Base-by-base conservation (phyloP, 192 early-diverging fungal genomes). In the Irineochytrium annulatum region DNA sequence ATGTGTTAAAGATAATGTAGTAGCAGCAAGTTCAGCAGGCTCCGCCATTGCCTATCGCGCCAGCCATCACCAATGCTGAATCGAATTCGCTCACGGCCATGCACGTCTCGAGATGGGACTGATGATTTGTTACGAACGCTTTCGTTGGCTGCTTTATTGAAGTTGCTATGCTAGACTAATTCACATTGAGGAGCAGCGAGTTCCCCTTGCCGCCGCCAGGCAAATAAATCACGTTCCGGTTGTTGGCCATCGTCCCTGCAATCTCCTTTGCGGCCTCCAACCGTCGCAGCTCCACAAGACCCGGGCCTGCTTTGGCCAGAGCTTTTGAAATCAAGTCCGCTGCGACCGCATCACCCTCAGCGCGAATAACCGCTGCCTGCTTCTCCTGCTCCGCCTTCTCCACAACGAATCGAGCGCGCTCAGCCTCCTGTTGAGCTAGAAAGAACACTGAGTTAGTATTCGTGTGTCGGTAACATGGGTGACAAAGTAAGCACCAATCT, bases 301-400 rank as follows among this genome's bases (percentile, higher is more conserved):
- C 97, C 62, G 83, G 84, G 29, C 97, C 97, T 54, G 88, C 88
- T 85, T 96, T 94, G 58, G 87, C 78, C 65, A 94, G 76, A 20
- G 97, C 86, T 30, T 80, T 77, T n/a, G 89, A 91, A 67, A 99
- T 91, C 60, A 90, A 69, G 43, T 95, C 87, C 22, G 97, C 97
- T 39, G 97, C 97, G 57, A 85, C 78, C 26, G 94, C 90, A 77
- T 99, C 95, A 74, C 97, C 97, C 73, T 99, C 97, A 57, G 97
- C 97, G 43, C 93, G 84, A 74, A 99, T 99, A 63, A 99, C 88
- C 13, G 89, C 84, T 8, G 97, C 97, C 67, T 87, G 83, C 79
- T 94, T 97, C 71, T 99, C 97, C 77, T 97, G 94, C 77, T 99
- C 92, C 22, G 97, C 97, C 78, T 89, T 91, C 70, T 99, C 97